Evolutionary conservation across 352 stramenopile species (phyloP).

Genomic region (Phytophthora citrophthora): DNA sequence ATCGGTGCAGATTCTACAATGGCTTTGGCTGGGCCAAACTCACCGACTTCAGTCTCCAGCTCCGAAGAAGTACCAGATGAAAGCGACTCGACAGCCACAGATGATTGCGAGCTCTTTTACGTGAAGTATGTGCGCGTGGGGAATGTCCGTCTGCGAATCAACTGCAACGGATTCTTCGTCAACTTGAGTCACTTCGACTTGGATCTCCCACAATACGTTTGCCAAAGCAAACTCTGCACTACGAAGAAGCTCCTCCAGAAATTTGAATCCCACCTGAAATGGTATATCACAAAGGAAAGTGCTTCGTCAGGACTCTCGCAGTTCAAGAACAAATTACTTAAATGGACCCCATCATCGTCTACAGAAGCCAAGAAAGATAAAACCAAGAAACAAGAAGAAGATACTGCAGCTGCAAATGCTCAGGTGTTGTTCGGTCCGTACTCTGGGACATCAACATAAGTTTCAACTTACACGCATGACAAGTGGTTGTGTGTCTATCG

Average conservation of each 20-base stretch:
- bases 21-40: constrained; percentile 12
- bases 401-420: constrained; percentile 60
- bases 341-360: constrained; percentile 65
- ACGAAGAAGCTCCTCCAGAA: constrained; percentile 84
- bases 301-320: constrained; percentile 83
- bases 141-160: constrained; percentile 81
- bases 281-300: constrained; percentile 84
- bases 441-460: constrained; percentile 46
- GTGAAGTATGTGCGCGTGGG: constrained; percentile 88
- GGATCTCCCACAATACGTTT: constrained; percentile 78
- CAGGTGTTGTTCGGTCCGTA: constrained; percentile 85
- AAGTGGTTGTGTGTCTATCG: neutral
- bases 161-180: constrained; percentile 88
- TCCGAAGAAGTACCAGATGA: constrained; percentile 47
- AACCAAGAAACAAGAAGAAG: constrained; percentile 61
- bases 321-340: constrained; percentile 88
- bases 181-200: constrained; percentile 85
- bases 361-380: constrained; percentile 68
- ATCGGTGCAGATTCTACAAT: no score
- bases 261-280: constrained; percentile 85
- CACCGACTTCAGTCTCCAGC: constrained; percentile 12
- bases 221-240: constrained; percentile 82
- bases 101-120: constrained; percentile 82
- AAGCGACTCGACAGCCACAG: constrained; percentile 47
- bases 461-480: neutral